Evolutionary conservation across 345 rosid genomes (phyloP), one percentile per base, ranked within the genome.

Genomic region (Punica granatum): DNA sequence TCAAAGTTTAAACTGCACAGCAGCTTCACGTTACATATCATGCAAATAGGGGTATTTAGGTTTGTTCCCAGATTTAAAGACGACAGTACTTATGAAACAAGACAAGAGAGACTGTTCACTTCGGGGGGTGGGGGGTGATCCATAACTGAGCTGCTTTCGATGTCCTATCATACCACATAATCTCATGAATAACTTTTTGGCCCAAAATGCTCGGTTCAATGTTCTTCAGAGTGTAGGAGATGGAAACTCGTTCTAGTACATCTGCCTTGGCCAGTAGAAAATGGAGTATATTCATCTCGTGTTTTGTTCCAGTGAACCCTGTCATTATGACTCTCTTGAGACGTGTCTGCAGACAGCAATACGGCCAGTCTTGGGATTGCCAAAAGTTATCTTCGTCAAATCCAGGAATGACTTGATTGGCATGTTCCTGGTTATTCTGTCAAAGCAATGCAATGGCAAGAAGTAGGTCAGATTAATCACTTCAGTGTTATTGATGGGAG

Each of bases 201-300:
- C 21, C 51, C 23, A 5, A 19, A 31, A 49, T 21, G 53, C 51
- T 33, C 34, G 30, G 59, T 48, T 7, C 31, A 18, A 21, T 66
- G 33, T 23, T 64, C 35, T 35, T 42, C 67, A 3, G 53, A 0
- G 16, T 66, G 48, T 44, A 66, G 41, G 33, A 65, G 37, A 74
- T 64, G 32, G 53, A 63, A 36, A 65, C 49, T 64, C 32, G 51
- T 42, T 66, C 36, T 26, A 69, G 62, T 30, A 44, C 34, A 42
- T 48, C 66, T 7, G 70, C 73, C 3, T 65, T 69, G 60, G 54
- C 41, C 63, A 65, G 70, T 42, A 69, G 44, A 33, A 74, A 69
- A 43, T 23, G 33, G 53, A 65, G 42, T 15, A 39, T 1, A 1
- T 60, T 37, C 62, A 64, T 34, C 63, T 69, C 77, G 48, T 64